Evolutionary conservation across 768 basidiomycete genomes (phyloP), one percentile per base, ranked within the genome.

Genomic region (Lentinula raphanica): DNA sequence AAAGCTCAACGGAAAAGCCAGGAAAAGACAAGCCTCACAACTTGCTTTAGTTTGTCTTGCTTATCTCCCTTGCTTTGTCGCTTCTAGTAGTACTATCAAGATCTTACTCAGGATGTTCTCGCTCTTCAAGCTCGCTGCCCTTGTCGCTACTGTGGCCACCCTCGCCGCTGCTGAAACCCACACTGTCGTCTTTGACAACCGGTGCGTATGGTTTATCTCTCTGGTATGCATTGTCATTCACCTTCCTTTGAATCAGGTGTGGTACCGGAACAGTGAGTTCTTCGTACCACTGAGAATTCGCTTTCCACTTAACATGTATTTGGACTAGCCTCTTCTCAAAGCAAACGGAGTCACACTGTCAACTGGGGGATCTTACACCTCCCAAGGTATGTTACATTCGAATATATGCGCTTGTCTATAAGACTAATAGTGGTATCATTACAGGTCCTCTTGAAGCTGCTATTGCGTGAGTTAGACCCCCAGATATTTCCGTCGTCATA

Each of bases 381-480:
- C 21, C 31, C 63, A 68, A 44, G 70, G 49, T 50, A 35, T 35
- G 32, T 32, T n/a, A 4, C 23, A 12, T 21, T 5, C 19, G 17
- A 44, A n/a, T 13, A 11, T n/a, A 15, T 15, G 15, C 48, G 9
- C 15, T 15, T 35, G 19, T 3, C 19, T 19, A 9, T 23, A 19
- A 3, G 28, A 21, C 19, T 50, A 2, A 32, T 21, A 21, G 21
- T 48, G 19, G 8, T 13, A 17, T 50, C 21, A 7, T 35, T 19
- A 12, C 17, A 50, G 49, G 72, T 1, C 72, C 71, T 13, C 56
- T 74, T 21, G 38, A 28, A 5, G 51, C 64, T 31, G 71, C 71
- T 15, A 72, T 74, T 46, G 71, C 72, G 63, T 69, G 64, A 56
- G 64, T 69, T 27, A 59, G 5, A 35, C 5, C 5, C 44, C 58